Base-by-base conservation (phyloP, 1,284 basidiomycete genomes). In the Abortiporus biennis region DNA sequence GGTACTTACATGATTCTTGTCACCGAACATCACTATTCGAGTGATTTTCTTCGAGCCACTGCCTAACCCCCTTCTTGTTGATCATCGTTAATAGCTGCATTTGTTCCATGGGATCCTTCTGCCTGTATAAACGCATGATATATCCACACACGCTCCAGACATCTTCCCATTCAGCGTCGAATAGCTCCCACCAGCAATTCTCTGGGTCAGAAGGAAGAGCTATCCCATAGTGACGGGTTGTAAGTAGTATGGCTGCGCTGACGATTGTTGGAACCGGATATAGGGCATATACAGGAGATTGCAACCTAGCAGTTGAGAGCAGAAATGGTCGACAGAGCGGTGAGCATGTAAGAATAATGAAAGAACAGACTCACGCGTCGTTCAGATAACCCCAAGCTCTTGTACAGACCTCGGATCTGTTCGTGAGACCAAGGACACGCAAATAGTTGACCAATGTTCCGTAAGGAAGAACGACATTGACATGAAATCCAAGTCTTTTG, bases 361-460 rank as follows among this genome's bases (percentile, higher is more conserved):
- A 47, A 40, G 27, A 37, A 36, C 22, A 43, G 33, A 69, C 86
- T 56, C 59, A 92, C 90, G 86, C 87, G 57, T 94, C 92, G 51
- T 94, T 95, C 19, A 95, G 69, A 51, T 90, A 93, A 0, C 88
- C 88, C 92, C 92, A 95, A 23, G 89, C 87, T 44, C 68, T 72
- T 27, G 79, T 76, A 48, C 85, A 84, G n/a, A 80, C 82, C 40
- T 84, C 80, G 47, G 78, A 75, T 45, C 76, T 72, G 44, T 73
- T 72, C 27, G 77, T 78, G 43, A 99, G 69, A 24, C 90, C 92
- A 12, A 99, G 76, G 19, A 97, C 80, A 46, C 92, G 80, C 50
- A 97, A 74, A 62, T 99, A 99, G 66, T 97, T 98, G 55, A 98
- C 85, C 48, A 98, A 76, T 11, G 92, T 92, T 19, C 87, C 92